A percentile compares a stretch with the other conserved stretches of the same genome.
Conservation (phyloP, 2,329 filamentous ascomycete species). For the Fusarium dlaminii region DNA sequence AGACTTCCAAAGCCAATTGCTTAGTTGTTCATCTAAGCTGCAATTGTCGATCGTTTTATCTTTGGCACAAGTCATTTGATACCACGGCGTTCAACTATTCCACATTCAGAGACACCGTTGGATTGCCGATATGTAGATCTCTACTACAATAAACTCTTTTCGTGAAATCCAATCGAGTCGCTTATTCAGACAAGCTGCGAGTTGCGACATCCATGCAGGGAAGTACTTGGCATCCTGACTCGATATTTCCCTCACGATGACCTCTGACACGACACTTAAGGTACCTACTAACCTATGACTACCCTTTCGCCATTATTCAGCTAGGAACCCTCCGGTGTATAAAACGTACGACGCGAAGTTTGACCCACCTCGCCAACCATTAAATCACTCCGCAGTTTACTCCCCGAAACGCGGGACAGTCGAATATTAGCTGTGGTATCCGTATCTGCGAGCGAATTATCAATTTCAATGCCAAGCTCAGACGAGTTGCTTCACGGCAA, state of each 20-base stretch:
- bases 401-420: not conserved
- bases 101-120: not conserved
- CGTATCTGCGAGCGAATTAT: not conserved
- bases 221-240: not conserved
- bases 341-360: not conserved
- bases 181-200: not conserved
- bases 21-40: not conserved
- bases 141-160: not conserved
- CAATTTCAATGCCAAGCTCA: not conserved
- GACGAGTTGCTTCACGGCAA: not conserved
- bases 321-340: not conserved
- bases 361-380: not conserved
- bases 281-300: too few species aligned
- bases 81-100: not conserved
- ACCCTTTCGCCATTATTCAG: not conserved
- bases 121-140: not conserved
- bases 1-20: not conserved
- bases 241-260: not conserved
- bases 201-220: not conserved
- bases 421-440: not conserved
- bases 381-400: not conserved
- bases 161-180: not conserved
- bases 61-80: slow-evolving; percentile 5
- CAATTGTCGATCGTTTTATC: slow-evolving; percentile 16
- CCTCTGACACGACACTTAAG: not conserved